A percentile compares a stretch with the other conserved stretches of the same genome.
Evolutionary conservation across 805 yeast genomes (phyloP).

Genomic region (Yamadazyma olivae): DNA sequence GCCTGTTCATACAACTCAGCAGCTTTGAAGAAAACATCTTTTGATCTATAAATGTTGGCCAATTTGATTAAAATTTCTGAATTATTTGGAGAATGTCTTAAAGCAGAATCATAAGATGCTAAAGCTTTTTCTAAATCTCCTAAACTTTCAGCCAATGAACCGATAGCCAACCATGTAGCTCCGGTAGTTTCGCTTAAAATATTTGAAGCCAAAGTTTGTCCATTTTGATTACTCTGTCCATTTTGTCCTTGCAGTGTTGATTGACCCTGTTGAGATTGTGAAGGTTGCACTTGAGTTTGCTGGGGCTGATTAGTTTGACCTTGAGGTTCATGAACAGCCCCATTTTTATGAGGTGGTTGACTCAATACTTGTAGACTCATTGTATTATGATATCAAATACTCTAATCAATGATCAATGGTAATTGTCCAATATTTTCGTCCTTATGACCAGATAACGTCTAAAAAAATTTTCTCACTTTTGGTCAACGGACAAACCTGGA

Average conservation of each 20-base stretch:
- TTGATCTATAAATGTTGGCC: conserved; percentile 83
- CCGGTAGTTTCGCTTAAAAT: conserved; percentile 54
- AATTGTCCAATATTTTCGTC: too few relatives aligned
- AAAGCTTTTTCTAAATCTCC: conserved; percentile 90
- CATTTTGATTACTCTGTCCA: conserved; percentile 1
- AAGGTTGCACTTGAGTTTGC: conserved; percentile 6
- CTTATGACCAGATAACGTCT: too few relatives aligned
- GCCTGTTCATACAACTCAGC: conserved; percentile 93
- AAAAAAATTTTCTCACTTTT: too few relatives aligned
- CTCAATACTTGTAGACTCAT: conserved; percentile 23
- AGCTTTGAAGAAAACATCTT: conserved; percentile 90
- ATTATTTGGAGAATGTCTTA: conserved; percentile 81
- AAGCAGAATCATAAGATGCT: conserved; percentile 81
- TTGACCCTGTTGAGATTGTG: not conserved
- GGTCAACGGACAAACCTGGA: too few relatives aligned
- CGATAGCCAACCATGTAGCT: conserved; percentile 86
- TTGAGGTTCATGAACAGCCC: conserved; percentile 8
- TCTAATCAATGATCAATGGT: too few relatives aligned
- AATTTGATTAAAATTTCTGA: conserved; percentile 81
- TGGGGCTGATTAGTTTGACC: conserved; percentile 8
- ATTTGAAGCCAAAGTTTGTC: conserved; percentile 6
- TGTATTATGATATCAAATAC: not conserved
- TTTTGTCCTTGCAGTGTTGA: not conserved
- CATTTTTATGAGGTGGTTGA: conserved; percentile 11
- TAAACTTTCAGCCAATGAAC: conserved; percentile 82